phyloP scores from a whole-genome alignment of 441 rosid genomes.

The Erodium texanum region DNA sequence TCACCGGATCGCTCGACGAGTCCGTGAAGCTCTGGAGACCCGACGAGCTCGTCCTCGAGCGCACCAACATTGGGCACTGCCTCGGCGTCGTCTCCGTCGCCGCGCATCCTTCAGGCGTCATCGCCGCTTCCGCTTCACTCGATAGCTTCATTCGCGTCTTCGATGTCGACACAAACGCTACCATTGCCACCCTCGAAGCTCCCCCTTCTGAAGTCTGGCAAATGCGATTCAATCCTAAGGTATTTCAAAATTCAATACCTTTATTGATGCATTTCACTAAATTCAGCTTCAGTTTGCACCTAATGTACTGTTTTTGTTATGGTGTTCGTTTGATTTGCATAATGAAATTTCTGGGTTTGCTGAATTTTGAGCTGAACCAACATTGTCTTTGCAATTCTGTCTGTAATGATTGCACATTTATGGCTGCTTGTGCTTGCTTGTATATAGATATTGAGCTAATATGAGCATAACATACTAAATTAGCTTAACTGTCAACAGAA shows the following conservation, averaged over 20 bases:
- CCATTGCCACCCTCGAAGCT: constrained; percentile 80
- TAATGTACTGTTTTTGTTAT: neutral
- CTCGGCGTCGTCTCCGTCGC: constrained; percentile 89
- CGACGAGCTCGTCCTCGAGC: constrained; percentile 63
- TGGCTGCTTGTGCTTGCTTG: neutral
- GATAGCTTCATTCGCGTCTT: constrained; percentile 89
- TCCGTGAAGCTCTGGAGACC: constrained; percentile 78
- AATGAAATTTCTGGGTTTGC: neutral
- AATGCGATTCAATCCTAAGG: constrained; percentile 88
- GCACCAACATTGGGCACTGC: constrained; percentile 83
- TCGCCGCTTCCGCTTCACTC: constrained; percentile 83
- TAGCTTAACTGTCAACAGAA: neutral
- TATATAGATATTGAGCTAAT: neutral
- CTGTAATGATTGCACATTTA: neutral
- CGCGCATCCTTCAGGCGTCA: constrained; percentile 87
- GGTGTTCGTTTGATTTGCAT: neutral
- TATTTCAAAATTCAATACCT: constrained; percentile 11
- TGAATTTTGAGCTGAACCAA: neutral
- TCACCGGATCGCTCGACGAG: constrained; percentile 91
- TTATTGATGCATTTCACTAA: neutral
- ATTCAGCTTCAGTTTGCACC: neutral
- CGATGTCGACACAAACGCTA: constrained; percentile 81
- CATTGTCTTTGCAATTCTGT: neutral
- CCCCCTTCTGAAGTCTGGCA: constrained; percentile 98
- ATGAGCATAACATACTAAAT: neutral